Percentiles rank a stretch among this genome's conserved stretches.
Conservation (phyloP, 306 rosid species). For the Cicer yamashitae region DNA sequence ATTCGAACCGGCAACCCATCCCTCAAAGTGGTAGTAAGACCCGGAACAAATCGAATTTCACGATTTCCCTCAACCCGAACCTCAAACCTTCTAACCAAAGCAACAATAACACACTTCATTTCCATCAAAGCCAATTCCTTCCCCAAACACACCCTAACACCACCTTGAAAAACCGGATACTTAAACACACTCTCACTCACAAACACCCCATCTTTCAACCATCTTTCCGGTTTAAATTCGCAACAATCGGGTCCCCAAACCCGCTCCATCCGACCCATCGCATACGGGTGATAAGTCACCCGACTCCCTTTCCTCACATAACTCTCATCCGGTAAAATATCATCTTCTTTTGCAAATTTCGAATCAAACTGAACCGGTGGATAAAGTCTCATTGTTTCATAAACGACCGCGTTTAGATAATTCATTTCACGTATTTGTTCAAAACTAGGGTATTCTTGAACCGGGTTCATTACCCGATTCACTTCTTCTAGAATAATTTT, state of each 20-base stretch:
- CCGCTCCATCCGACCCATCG: slow-evolving; percentile 87
- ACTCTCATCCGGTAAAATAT: slow-evolving; percentile 80
- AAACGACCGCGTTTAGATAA: slow-evolving; percentile 64
- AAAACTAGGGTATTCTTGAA: slow-evolving; percentile 38
- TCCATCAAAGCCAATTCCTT: slow-evolving; percentile 78
- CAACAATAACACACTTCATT: slow-evolving; percentile 56
- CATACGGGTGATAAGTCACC: slow-evolving; percentile 85
- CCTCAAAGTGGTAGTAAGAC: slow-evolving; percentile 67
- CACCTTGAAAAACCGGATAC: slow-evolving; percentile 90
- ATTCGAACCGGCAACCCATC: slow-evolving; percentile 73
- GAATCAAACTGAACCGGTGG: slow-evolving; percentile 96
- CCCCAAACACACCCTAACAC: slow-evolving; percentile 81
- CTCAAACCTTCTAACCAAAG: slow-evolving; percentile 55
- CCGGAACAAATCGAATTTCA: slow-evolving; percentile 61
- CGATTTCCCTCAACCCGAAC: slow-evolving; percentile 46
- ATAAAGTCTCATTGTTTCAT: slow-evolving; percentile 77
- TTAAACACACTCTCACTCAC: slow-evolving; percentile 55
- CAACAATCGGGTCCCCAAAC: slow-evolving; percentile 81
- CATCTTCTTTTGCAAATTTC: slow-evolving; percentile 67
- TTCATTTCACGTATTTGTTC: slow-evolving; percentile 64
- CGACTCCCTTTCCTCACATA: slow-evolving; percentile 64
- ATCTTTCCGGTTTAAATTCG: slow-evolving; percentile 73
- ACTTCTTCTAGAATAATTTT: slow-evolving; percentile 56
- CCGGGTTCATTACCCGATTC: slow-evolving; percentile 54
- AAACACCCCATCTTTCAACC: slow-evolving; percentile 65